Base-by-base conservation (phyloP, 108 stramenopile genomes). In the Skeletonema costatum region DNA sequence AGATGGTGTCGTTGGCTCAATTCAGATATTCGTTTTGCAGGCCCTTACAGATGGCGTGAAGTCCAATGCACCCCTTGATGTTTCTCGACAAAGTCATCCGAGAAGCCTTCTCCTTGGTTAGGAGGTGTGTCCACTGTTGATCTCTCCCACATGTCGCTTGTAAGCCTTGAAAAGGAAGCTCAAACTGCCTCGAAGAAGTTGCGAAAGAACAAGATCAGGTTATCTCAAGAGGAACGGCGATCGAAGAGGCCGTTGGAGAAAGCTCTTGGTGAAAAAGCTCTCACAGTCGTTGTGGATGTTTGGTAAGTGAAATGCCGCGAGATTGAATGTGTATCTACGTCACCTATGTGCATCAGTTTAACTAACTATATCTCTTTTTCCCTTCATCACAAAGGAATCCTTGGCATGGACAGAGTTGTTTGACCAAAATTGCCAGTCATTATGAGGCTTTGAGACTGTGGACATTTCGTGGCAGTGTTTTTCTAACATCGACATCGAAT, bases 381-480 rank as follows among this genome's bases (percentile, higher is more conserved):
- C 29, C 9, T 25, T 25, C 53, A 56, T 9, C 4, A 8, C 53
- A 2, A 3, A 56, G 53, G 53, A 56, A 56, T 17, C 53, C 53
- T 25, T 56, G 53, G 53, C 53, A 25, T 56, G 53, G 53, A 64
- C 56, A 9, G 64, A 64, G 64, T 8, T 64, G n/a, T n/a, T n/a
- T n/a, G n/a, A n/a, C n/a, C n/a, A n/a, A n/a, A n/a, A n/a, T n/a
- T n/a, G n/a, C n/a, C n/a, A n/a, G n/a, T n/a, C n/a, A n/a, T n/a
- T n/a, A n/a, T n/a, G n/a, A n/a, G n/a, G n/a, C n/a, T n/a, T n/a
- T n/a, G n/a, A n/a, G n/a, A n/a, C n/a, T n/a, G n/a, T n/a, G n/a
- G n/a, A n/a, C n/a, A n/a, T n/a, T n/a, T n/a, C n/a, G n/a, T n/a
- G n/a, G n/a, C n/a, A n/a, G n/a, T n/a, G n/a, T n/a, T n/a, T n/a